Evolutionary conservation across 371 early-diverging fungal species (phyloP).

Genomic region (Cokeromyces recurvatus): DNA sequence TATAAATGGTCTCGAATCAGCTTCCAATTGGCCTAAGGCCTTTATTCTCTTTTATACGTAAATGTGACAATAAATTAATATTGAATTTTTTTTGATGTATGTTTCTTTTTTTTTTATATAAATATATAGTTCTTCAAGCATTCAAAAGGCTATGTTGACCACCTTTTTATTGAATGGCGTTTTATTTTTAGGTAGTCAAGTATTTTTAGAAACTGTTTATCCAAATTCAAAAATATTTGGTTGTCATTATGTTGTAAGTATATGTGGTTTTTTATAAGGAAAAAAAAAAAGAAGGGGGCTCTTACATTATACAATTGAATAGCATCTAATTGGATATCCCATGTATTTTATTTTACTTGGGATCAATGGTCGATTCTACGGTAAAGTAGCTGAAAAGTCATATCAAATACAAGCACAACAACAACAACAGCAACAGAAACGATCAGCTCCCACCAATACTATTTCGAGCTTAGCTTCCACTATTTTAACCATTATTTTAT

Average conservation of each 20-base stretch:
- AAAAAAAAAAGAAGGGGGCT: neutral
- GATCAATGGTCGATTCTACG: slow-evolving; percentile 35
- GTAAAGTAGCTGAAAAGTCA: slow-evolving; percentile 34
- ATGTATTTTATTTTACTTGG: slow-evolving; percentile 32
- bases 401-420: slow-evolving; percentile 20
- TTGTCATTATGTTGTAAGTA: slow-evolving; percentile 32
- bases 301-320: neutral
- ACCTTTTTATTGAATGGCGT: slow-evolving; percentile 33
- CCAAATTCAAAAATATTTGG: slow-evolving; percentile 24
- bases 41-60: slow-evolving; percentile 36
- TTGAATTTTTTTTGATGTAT: neutral
- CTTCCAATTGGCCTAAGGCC: slow-evolving; percentile 38
- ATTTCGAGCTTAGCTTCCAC: slow-evolving; percentile 27
- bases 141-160: slow-evolving; percentile 31
- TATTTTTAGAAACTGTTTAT: slow-evolving; percentile 30
- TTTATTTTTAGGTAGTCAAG: slow-evolving; percentile 29
- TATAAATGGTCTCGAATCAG: slow-evolving; percentile 30
- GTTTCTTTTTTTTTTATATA: neutral
- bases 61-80: slow-evolving; percentile 1
- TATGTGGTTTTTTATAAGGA: neutral
- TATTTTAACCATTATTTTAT: slow-evolving; percentile 33
- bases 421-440: too few species aligned
- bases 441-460: slow-evolving; percentile 1
- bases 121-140: slow-evolving; percentile 22
- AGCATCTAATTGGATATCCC: slow-evolving; percentile 22